Percentiles rank a stretch among this genome's conserved stretches.
phyloP scores from a whole-genome alignment of 2,329 filamentous ascomycete genomes.

The Orbilia oligospora region DNA sequence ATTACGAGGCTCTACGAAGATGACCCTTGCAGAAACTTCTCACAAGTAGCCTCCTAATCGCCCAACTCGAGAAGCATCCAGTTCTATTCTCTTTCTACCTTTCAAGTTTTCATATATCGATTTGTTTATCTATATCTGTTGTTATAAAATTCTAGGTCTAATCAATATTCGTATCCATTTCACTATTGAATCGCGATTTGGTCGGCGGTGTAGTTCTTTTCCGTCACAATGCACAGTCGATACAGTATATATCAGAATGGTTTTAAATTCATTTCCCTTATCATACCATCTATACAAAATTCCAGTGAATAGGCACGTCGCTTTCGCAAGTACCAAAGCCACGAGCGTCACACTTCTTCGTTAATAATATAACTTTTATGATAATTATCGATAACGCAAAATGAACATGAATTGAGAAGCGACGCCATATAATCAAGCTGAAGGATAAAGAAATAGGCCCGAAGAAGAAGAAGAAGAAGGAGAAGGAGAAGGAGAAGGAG shows the following conservation, averaged over 20 bases:
- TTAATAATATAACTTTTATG: slow-evolving; percentile 53
- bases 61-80: too few species aligned
- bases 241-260: background rate
- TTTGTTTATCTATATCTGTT: too few species aligned
- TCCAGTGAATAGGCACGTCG: background rate
- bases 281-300: background rate
- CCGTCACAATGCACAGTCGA: too few species aligned
- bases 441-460: background rate
- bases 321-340: background rate
- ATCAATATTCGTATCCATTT: too few species aligned
- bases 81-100: too few species aligned
- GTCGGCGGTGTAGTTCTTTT: too few species aligned
- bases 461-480: background rate
- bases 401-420: slow-evolving; percentile 8
- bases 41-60: background rate
- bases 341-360: background rate
- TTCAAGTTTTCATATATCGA: too few species aligned
- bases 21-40: background rate
- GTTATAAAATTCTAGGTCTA: too few species aligned
- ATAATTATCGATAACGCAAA: slow-evolving; percentile 22
- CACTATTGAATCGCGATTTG: too few species aligned
- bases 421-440: background rate
- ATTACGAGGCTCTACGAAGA: background rate
- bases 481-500: background rate
- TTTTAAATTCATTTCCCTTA: too few species aligned